Evolutionary conservation across 139 green algal genomes (phyloP).

Genomic region (Klebsormidium nitens): DNA sequence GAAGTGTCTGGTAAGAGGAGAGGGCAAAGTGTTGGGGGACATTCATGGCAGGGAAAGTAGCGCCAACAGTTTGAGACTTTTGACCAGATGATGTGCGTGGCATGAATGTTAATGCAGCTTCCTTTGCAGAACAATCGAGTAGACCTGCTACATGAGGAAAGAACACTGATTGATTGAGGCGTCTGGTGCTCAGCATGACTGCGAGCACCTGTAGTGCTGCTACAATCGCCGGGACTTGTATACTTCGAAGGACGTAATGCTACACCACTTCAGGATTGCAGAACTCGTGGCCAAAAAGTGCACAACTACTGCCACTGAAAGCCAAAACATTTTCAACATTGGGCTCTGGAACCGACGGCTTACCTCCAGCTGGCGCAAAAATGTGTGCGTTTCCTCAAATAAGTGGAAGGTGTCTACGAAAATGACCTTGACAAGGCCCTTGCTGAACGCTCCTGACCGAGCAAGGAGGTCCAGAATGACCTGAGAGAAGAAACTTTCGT

Average conservation of each 20-base stretch:
- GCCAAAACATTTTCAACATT: neutral
- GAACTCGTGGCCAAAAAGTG: neutral
- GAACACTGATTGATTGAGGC: too few species aligned
- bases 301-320: neutral
- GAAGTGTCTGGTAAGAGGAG: too few species aligned
- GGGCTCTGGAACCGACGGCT: neutral
- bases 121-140: too few species aligned
- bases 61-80: too few species aligned
- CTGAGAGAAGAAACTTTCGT: too few species aligned
- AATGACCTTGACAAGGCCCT: constrained; percentile 38
- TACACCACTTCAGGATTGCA: neutral
- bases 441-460: constrained; percentile 40
- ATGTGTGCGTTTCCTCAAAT: constrained; percentile 50
- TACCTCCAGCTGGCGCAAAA: constrained; percentile 51
- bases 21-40: too few species aligned
- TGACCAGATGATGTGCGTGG: too few species aligned
- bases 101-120: too few species aligned
- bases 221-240: neutral
- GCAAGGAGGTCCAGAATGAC: constrained; percentile 53
- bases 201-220: too few species aligned
- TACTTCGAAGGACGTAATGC: neutral
- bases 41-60: too few species aligned
- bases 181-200: too few species aligned
- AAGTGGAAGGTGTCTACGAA: constrained; percentile 64
- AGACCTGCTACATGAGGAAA: too few species aligned